Conservation (phyloP, 148 eudicot genomes). For the Arctostaphylos glauca region DNA sequence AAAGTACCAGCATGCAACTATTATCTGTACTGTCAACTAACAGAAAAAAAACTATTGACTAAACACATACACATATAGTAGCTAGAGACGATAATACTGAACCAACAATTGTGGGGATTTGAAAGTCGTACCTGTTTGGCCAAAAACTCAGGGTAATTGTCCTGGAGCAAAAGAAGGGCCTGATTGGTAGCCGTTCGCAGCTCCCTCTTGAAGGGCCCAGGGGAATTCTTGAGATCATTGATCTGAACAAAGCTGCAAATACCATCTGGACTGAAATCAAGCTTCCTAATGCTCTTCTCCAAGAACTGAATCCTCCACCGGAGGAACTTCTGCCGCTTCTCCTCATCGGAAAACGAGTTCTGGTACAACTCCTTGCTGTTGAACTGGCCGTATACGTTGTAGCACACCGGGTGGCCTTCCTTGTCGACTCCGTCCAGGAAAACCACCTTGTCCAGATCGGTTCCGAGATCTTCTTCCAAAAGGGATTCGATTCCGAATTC, state of each 20-base stretch:
- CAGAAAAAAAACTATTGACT: constrained; percentile 47
- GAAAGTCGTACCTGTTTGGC: constrained; percentile 84
- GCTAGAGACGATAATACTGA: constrained; percentile 3
- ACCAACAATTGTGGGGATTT: constrained; percentile 44
- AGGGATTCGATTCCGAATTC: constrained; percentile 59
- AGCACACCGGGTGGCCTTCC: constrained; percentile 87
- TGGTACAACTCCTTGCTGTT: constrained; percentile 74
- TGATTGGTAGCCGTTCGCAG: constrained; percentile 71
- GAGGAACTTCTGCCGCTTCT: constrained; percentile 57
- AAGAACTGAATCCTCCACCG: constrained; percentile 78
- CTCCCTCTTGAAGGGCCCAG: constrained; percentile 83
- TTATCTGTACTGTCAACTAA: not conserved
- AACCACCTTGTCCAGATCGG: constrained; percentile 70
- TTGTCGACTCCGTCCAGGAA: constrained; percentile 76
- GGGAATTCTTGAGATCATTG: constrained; percentile 82
- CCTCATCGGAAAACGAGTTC: constrained; percentile 67
- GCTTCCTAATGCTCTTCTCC: constrained; percentile 81
- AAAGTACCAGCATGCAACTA: not conserved
- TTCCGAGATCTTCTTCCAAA: constrained; percentile 60
- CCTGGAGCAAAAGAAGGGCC: constrained; percentile 77
- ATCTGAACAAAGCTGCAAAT: constrained; percentile 71
- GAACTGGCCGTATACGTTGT: constrained; percentile 88
- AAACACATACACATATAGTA: constrained; percentile 41
- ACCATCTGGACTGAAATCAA: constrained; percentile 71
- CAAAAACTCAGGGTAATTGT: constrained; percentile 95